Conservation (phyloP, 1,139 yeast species). For the Pichia cactophila region DNA sequence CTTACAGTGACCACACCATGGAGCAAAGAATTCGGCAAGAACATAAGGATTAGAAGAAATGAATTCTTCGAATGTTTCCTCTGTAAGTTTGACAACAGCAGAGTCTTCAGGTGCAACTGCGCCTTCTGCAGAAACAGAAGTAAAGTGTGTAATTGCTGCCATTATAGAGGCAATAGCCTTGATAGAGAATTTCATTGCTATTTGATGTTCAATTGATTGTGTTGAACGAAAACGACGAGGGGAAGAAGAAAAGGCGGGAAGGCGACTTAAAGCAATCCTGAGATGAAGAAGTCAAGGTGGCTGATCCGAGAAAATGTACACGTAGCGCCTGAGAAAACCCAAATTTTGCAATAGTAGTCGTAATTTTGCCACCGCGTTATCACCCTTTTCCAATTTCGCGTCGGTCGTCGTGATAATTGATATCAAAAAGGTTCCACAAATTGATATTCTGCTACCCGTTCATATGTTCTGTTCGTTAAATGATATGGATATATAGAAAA, state of each 20-base stretch:
- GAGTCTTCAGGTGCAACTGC: constrained; percentile 78
- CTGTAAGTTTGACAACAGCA: constrained; percentile 74
- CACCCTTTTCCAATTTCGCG: not conserved
- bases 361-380: not conserved
- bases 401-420: not conserved
- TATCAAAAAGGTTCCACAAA: too few relatives aligned
- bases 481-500: not conserved
- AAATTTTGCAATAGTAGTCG: too few relatives aligned
- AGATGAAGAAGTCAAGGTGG: not conserved
- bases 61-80: constrained; percentile 56
- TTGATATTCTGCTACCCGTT: not conserved
- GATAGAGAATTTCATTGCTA: constrained; percentile 21
- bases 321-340: not conserved
- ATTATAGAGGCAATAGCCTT: constrained; percentile 24
- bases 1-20: constrained; percentile 99
- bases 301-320: not conserved
- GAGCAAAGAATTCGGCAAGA: constrained; percentile 93
- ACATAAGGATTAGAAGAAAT: constrained; percentile 69
- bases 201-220: not conserved
- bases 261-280: not conserved
- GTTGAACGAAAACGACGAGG: not conserved
- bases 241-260: too few relatives aligned
- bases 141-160: constrained; percentile 19
- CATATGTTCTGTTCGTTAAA: not conserved
- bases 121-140: constrained; percentile 35